Percentiles rank a stretch among this genome's conserved stretches.
Evolutionary conservation across 2,329 filamentous ascomycete species (phyloP).

Genomic region (Hirsutella thompsonii): DNA sequence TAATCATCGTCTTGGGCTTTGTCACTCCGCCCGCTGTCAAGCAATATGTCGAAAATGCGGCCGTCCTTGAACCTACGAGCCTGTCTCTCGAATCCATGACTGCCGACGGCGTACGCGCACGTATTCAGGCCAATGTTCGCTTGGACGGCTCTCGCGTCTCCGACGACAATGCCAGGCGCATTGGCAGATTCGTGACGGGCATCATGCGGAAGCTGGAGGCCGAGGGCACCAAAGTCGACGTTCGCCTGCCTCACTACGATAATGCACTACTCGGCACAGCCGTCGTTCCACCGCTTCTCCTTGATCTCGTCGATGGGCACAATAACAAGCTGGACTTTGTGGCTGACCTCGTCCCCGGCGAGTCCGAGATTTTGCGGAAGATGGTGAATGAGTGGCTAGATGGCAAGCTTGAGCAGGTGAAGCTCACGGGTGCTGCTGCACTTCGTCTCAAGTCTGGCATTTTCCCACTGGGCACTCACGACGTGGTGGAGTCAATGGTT

Average conservation of each 20-base stretch:
- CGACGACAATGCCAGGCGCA: conserved; percentile 55
- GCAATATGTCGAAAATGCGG: conserved; percentile 74
- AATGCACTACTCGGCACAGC: conserved; percentile 68
- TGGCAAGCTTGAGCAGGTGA: conserved; percentile 59
- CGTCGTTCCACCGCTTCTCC: conserved; percentile 57
- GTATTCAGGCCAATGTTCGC: conserved; percentile 69
- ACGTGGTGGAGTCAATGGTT: conserved; percentile 58
- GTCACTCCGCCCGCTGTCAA: conserved; percentile 69
- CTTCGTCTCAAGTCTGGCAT: conserved; percentile 69
- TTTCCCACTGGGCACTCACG: conserved; percentile 65
- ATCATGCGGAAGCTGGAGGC: conserved; percentile 66
- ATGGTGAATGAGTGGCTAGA: conserved; percentile 84
- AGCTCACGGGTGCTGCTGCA: conserved; percentile 59
- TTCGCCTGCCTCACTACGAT: conserved; percentile 74
- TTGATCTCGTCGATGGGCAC: conserved; percentile 67
- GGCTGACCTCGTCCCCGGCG: conserved; percentile 61
- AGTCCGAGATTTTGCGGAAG: conserved; percentile 61
- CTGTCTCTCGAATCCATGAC: conserved; percentile 82
- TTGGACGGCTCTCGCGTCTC: conserved; percentile 68
- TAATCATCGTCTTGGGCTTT: conserved; percentile 68
- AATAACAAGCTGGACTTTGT: conserved; percentile 69
- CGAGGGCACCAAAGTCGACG: conserved; percentile 55
- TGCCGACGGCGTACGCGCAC: conserved; percentile 59
- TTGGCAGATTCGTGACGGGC: conserved; percentile 71
- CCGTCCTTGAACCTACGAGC: conserved; percentile 69